Conservation (phyloP, 345 rosid species). For the Gossypium raimondii region DNA sequence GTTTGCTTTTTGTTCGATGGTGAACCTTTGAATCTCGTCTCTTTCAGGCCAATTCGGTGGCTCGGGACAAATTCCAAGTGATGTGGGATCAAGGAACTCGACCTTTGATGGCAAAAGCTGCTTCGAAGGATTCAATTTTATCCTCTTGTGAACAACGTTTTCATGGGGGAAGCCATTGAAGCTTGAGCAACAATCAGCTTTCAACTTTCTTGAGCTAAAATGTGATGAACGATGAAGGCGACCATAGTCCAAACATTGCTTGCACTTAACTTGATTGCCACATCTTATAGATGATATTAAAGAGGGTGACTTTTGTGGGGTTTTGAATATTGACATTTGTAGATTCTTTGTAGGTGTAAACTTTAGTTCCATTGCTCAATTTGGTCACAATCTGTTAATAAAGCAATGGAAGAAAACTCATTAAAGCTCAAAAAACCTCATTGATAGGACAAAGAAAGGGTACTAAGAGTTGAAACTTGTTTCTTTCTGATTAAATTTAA, state of each 20-base stretch:
- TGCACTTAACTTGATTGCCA: background rate
- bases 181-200: conserved; percentile 21
- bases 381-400: background rate
- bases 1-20: conserved; percentile 39
- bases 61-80: conserved; percentile 38
- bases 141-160: background rate
- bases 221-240: conserved; percentile 14
- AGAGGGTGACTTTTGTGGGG: conserved; percentile 11
- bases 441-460: too few species aligned
- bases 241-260: background rate
- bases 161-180: conserved; percentile 15
- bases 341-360: conserved; percentile 19
- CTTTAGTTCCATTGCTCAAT: conserved; percentile 25
- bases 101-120: conserved; percentile 28
- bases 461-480: too few species aligned
- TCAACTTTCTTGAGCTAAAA: conserved; percentile 19
- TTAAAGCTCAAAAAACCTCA: too few species aligned
- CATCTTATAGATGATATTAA: background rate
- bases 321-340: conserved; percentile 16
- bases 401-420: too few species aligned
- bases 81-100: conserved; percentile 31
- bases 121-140: background rate
- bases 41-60: conserved; percentile 8
- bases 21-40: background rate
- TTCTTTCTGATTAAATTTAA: too few species aligned